phyloP scores from a whole-genome alignment of 352 stramenopile genomes.

The Phytopythium litorale region DNA sequence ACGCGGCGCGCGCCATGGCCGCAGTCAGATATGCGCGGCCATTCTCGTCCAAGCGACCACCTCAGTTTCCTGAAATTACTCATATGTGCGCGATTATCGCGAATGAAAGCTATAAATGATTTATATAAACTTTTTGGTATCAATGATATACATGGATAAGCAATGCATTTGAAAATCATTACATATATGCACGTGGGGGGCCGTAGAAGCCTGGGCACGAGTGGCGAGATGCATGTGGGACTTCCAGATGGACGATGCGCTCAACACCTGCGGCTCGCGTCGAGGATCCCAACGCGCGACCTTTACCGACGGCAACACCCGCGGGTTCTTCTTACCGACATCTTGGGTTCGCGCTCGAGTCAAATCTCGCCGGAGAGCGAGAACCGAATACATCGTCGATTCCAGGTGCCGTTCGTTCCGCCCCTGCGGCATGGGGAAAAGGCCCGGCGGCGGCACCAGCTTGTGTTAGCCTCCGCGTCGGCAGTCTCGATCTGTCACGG shows the following conservation, averaged over 20 bases:
- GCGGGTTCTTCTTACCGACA: too few relatives aligned
- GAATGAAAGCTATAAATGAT: background rate
- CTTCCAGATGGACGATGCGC: too few relatives aligned
- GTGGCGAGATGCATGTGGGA: too few relatives aligned
- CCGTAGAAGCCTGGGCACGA: too few relatives aligned
- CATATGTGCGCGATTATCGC: background rate
- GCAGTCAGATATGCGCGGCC: background rate
- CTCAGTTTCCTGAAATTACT: background rate
- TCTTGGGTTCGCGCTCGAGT: background rate
- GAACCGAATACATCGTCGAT: background rate
- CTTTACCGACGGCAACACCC: conserved; percentile 1
- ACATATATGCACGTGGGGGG: too few relatives aligned
- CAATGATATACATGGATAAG: too few relatives aligned
- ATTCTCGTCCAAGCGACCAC: background rate
- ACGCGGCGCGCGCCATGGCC: background rate
- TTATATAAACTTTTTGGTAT: background rate
- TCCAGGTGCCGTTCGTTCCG: background rate
- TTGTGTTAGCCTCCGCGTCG: background rate
- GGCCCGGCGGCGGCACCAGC: background rate
- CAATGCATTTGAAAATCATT: too few relatives aligned
- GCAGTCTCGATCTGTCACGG: background rate
- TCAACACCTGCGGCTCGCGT: too few relatives aligned
- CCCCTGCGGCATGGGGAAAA: background rate
- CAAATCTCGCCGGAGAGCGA: background rate
- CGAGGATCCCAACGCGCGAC: background rate